Evolutionary conservation across 805 yeast genomes (phyloP).

Genomic region (Metahyphopichia silvanorum): DNA sequence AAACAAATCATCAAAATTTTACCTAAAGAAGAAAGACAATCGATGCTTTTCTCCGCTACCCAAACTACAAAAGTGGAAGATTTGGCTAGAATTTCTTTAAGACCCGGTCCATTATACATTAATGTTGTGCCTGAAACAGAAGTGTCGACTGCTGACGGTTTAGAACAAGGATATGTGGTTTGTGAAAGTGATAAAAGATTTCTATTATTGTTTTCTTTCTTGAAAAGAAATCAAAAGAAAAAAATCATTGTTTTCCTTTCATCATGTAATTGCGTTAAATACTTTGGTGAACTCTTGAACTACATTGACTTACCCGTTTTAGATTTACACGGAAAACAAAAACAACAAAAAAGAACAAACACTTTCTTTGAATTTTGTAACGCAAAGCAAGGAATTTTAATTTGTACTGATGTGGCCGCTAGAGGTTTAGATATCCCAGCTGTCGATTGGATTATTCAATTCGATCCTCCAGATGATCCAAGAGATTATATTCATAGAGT

Average conservation of each 20-base stretch:
- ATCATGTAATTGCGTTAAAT: slow-evolving; percentile 95
- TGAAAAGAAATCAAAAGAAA: slow-evolving; percentile 89
- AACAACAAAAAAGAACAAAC: slow-evolving; percentile 97
- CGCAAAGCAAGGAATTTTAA: slow-evolving; percentile 87
- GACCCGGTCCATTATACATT: slow-evolving; percentile 90
- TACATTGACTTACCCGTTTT: slow-evolving; percentile 96
- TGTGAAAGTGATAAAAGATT: slow-evolving; percentile 96
- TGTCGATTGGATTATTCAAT: slow-evolving; percentile 98
- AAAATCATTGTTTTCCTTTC: slow-evolving; percentile 92
- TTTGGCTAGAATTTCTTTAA: slow-evolving; percentile 90
- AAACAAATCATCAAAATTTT: slow-evolving; percentile 89
- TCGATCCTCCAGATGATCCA: slow-evolving; percentile 99
- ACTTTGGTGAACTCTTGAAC: slow-evolving; percentile 90
- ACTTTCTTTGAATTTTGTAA: slow-evolving; percentile 98
- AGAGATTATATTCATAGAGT: slow-evolving; percentile 98
- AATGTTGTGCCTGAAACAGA: slow-evolving; percentile 85
- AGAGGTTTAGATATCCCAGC: slow-evolving; percentile 98
- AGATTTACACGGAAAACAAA: slow-evolving; percentile 96
- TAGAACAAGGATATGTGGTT: slow-evolving; percentile 97
- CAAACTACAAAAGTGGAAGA: slow-evolving; percentile 99
- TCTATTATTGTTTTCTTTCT: slow-evolving; percentile 82
- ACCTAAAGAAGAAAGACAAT: slow-evolving; percentile 90
- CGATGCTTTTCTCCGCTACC: slow-evolving; percentile 98
- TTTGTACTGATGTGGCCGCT: slow-evolving; percentile 99
- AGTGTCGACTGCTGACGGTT: slow-evolving; percentile 90